Evolutionary conservation across 148 eudicot species (phyloP).

Genomic region (Rhododendron simsii): DNA sequence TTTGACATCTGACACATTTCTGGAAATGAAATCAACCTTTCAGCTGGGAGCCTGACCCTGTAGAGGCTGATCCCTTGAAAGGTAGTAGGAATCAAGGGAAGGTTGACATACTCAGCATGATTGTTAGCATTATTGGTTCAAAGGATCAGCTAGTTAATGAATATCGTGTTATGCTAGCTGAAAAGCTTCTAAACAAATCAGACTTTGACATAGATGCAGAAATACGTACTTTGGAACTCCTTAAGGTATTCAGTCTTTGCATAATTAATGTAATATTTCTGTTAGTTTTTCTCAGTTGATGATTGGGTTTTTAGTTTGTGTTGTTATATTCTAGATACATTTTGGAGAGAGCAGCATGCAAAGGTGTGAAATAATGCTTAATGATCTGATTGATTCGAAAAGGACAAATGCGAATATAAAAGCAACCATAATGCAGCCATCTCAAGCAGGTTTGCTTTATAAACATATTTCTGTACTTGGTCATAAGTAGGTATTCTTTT

Average conservation of each 20-base stretch:
- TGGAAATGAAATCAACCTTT: constrained; percentile 13
- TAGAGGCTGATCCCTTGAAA: constrained; percentile 84
- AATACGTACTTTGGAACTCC: constrained; percentile 47
- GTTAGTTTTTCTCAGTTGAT: constrained; percentile 7
- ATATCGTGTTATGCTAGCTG: constrained; percentile 97
- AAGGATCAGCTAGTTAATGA: constrained; percentile 95
- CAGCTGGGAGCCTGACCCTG: constrained; percentile 99
- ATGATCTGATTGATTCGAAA: constrained; percentile 95
- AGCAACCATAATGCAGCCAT: constrained; percentile 64
- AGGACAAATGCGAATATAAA: constrained; percentile 84
- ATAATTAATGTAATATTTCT: neutral
- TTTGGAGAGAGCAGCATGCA: constrained; percentile 99
- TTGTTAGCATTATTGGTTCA: constrained; percentile 94
- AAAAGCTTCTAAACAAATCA: constrained; percentile 92
- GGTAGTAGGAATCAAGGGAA: constrained; percentile 71
- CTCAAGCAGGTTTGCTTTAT: constrained; percentile 46
- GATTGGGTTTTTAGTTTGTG: neutral
- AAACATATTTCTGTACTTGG: neutral
- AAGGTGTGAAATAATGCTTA: constrained; percentile 96
- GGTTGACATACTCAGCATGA: constrained; percentile 93
- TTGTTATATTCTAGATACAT: constrained; percentile 67
- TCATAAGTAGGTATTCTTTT: neutral
- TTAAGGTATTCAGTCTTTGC: neutral
- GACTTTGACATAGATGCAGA: constrained; percentile 94
- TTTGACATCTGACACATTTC: constrained; percentile 13